These are phyloP conservation scores for Picea glauca DNA, from an alignment of 75 land plant genomes.

Conservation along the genomic window DNA sequence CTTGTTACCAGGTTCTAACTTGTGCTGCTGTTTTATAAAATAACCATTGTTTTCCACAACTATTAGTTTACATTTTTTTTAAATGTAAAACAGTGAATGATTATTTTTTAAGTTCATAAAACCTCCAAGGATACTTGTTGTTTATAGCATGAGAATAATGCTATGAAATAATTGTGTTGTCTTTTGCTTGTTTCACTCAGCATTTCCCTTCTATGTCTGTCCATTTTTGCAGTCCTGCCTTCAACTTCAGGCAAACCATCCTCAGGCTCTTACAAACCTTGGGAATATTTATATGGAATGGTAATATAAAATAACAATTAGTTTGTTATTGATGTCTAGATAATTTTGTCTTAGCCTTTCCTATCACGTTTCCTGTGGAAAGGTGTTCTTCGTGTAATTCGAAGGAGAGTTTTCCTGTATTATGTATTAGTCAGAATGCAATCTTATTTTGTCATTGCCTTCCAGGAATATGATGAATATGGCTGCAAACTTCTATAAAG, in stretches of 20 bases:
- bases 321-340: neutral
- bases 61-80: constrained; percentile 4
- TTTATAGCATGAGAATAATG: neutral
- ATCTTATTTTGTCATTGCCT: neutral
- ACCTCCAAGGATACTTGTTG: neutral
- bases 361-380: neutral
- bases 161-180: neutral
- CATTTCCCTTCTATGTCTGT: neutral
- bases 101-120: neutral
- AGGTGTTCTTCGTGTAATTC: neutral
- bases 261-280: constrained; percentile 55
- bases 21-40: neutral
- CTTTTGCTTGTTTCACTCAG: neutral
- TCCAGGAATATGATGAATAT: constrained; percentile 40
- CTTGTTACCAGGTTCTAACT: constrained; percentile 44
- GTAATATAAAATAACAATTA: constrained; percentile 14
- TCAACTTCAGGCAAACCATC: constrained; percentile 42
- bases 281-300: constrained; percentile 63
- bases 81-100: neutral
- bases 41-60: neutral
- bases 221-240: constrained; percentile 34
- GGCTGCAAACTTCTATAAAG: constrained; percentile 51
- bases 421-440: neutral
- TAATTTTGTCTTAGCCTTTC: neutral
- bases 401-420: neutral